These are phyloP conservation scores for Gracilaria caudata DNA, from an alignment of 23 red algal species.

Conservation along the genomic window DNA sequence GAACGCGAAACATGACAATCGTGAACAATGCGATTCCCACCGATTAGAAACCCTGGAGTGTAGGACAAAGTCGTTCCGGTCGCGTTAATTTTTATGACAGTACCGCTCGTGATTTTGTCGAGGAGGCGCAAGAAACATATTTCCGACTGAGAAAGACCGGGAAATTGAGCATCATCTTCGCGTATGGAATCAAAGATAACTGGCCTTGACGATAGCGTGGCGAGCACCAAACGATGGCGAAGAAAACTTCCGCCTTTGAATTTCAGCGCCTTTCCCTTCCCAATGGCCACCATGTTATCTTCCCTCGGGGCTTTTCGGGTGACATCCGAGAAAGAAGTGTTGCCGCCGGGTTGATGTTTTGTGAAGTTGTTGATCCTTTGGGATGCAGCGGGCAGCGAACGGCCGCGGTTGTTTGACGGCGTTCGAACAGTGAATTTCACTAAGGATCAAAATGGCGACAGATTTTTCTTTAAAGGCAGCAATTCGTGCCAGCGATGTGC, in stretches of 20 bases:
- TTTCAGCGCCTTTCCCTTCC: slow-evolving; percentile 9
- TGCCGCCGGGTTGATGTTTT: too few species aligned
- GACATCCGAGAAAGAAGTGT: background rate
- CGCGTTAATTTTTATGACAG: slow-evolving; percentile 76
- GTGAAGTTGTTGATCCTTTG: too few species aligned
- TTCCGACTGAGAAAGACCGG: slow-evolving; percentile 70
- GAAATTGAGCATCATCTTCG: slow-evolving; percentile 25
- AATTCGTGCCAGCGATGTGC: background rate
- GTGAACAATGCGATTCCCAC: slow-evolving; percentile 61
- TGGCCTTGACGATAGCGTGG: slow-evolving; percentile 62
- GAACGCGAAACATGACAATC: slow-evolving; percentile 79
- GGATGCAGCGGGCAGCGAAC: too few species aligned
- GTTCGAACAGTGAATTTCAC: too few species aligned
- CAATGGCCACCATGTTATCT: slow-evolving; percentile 44
- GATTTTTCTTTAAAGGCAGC: background rate
- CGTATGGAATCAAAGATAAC: slow-evolving; percentile 55
- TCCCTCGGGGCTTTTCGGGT: background rate
- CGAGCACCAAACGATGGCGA: slow-evolving; percentile 69
- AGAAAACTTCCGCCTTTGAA: slow-evolving; percentile 59
- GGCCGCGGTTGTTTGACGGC: too few species aligned
- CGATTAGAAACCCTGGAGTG: slow-evolving; percentile 72
- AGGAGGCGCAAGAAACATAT: slow-evolving; percentile 87
- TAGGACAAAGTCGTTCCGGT: slow-evolving; percentile 68
- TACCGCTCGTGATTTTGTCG: slow-evolving; percentile 88
- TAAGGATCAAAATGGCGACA: too few species aligned